Conservation (phyloP, 495 filamentous ascomycete species). For the Extremus antarcticus region DNA sequence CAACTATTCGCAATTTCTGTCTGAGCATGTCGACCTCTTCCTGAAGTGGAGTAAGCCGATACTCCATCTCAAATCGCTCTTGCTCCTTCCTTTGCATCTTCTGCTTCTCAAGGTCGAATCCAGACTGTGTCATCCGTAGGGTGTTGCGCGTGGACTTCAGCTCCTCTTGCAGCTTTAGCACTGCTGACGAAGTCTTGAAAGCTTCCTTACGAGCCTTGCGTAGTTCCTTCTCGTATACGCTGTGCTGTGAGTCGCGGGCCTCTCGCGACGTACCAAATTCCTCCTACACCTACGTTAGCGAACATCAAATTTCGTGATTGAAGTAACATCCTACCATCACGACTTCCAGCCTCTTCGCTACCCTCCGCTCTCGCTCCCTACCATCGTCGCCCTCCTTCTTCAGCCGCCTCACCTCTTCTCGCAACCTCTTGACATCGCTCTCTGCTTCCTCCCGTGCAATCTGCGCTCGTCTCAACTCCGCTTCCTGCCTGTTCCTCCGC, state of each 20-base stretch:
- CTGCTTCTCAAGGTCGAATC: constrained; percentile 39
- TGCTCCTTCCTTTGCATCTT: constrained; percentile 48
- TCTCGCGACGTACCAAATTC: constrained; percentile 66
- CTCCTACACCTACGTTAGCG: constrained; percentile 41
- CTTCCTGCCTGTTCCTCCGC: constrained; percentile 51
- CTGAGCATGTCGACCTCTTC: constrained; percentile 58
- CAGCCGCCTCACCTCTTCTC: constrained; percentile 45
- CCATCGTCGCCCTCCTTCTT: constrained; percentile 55
- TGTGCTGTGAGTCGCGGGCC: constrained; percentile 57
- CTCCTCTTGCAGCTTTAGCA: constrained; percentile 76
- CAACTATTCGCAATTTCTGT: constrained; percentile 51
- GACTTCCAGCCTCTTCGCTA: constrained; percentile 65
- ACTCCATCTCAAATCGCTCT: constrained; percentile 65
- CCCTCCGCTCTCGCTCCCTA: constrained; percentile 58
- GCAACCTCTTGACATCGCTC: constrained; percentile 48
- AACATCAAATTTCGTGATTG: background rate
- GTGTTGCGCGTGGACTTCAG: constrained; percentile 54
- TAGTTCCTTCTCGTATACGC: constrained; percentile 77
- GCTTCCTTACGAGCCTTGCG: constrained; percentile 71
- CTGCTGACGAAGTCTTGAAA: constrained; percentile 64
- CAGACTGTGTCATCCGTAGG: constrained; percentile 41
- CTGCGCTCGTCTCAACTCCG: constrained; percentile 68
- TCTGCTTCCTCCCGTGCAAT: constrained; percentile 79
- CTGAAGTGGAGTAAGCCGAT: constrained; percentile 59
- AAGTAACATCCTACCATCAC: constrained; percentile 46